Conservation (phyloP, 345 rosid genomes). For the Ricinus communis region DNA sequence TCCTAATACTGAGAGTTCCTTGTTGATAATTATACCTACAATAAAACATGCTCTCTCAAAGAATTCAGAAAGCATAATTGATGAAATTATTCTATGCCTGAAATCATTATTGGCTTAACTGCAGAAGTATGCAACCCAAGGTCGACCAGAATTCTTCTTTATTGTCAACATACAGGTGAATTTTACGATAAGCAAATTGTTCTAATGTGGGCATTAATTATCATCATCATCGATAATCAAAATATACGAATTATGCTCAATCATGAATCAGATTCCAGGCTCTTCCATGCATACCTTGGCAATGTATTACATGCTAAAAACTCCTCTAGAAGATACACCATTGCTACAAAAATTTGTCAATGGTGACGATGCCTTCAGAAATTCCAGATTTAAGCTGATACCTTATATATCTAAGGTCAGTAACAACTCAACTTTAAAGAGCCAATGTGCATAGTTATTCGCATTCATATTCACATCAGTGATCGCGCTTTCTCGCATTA, state of each 20-base stretch:
- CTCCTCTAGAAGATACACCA: constrained; percentile 72
- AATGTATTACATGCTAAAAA: constrained; percentile 66
- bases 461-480: too few relatives aligned
- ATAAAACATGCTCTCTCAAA: too few relatives aligned
- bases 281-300: constrained; percentile 56
- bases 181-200: neutral
- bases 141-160: constrained; percentile 80
- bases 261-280: constrained; percentile 66
- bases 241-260: neutral
- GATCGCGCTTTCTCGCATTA: neutral
- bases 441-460: too few relatives aligned
- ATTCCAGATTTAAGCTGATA: constrained; percentile 92
- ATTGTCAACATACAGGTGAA: constrained; percentile 72
- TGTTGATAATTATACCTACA: too few relatives aligned
- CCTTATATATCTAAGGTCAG: constrained; percentile 83
- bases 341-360: constrained; percentile 76
- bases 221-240: neutral
- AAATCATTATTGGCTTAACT: neutral
- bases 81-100: too few relatives aligned
- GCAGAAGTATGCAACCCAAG: constrained; percentile 56
- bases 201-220: neutral
- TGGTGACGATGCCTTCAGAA: constrained; percentile 83
- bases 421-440: neutral
- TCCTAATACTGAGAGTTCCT: too few relatives aligned
- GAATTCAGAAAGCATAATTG: too few relatives aligned